Percentiles rank a stretch among this genome's conserved stretches.
Evolutionary conservation across 768 basidiomycete genomes (phyloP).

Genomic region (Lentinula raphanica): DNA sequence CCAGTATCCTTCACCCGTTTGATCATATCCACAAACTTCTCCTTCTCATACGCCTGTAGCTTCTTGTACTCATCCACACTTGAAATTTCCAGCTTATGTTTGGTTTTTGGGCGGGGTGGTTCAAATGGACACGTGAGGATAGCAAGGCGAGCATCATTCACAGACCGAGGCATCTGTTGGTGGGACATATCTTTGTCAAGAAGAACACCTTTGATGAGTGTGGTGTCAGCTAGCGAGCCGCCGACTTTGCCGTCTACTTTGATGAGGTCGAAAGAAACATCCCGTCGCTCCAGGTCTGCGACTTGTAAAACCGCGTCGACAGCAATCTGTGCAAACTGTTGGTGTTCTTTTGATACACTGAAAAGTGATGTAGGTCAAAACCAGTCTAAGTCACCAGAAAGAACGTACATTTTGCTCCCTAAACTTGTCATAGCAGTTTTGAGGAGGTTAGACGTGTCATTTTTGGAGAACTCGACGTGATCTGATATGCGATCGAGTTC

Average conservation of each 20-base stretch:
- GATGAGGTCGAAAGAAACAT: constrained; percentile 97
- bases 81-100: constrained; percentile 97
- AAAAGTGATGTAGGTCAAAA: neutral
- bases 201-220: constrained; percentile 93
- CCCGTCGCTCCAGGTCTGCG: constrained; percentile 89
- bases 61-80: constrained; percentile 96
- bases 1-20: constrained; percentile 93
- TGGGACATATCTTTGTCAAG: constrained; percentile 99
- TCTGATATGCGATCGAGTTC: constrained; percentile 91
- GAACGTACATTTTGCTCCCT: constrained; percentile 93
- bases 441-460: constrained; percentile 81
- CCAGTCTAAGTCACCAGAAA: neutral
- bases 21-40: constrained; percentile 97
- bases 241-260: constrained; percentile 99
- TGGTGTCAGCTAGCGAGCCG: constrained; percentile 91
- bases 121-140: constrained; percentile 99
- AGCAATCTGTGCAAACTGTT: constrained; percentile 95
- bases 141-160: constrained; percentile 87
- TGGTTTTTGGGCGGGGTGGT: constrained; percentile 97
- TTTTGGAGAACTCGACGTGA: constrained; percentile 75
- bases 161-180: constrained; percentile 89
- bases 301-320: constrained; percentile 95
- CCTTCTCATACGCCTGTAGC: constrained; percentile 89
- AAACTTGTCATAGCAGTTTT: constrained; percentile 95
- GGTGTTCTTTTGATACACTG: constrained; percentile 95